Conservation (phyloP, 805 yeast species). For the Ogataea pini region DNA sequence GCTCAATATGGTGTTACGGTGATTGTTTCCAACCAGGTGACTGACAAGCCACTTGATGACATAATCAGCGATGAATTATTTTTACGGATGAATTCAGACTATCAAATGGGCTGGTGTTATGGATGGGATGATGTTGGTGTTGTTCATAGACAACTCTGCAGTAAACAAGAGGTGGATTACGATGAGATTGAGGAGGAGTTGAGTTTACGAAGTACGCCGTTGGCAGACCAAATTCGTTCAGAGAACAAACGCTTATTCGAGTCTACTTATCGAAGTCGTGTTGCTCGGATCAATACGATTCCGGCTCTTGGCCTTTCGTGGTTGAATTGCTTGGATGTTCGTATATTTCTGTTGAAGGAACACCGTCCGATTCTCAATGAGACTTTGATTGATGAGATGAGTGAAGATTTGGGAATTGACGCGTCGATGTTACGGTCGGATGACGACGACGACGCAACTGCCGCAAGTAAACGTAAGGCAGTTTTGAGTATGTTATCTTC, state of each 20-base stretch:
- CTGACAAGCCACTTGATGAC: slow-evolving; percentile 53
- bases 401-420: slow-evolving; percentile 36
- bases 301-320: slow-evolving; percentile 60
- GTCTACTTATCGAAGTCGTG: slow-evolving; percentile 34
- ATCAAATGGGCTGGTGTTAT: slow-evolving; percentile 68
- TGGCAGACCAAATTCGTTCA: slow-evolving; percentile 25
- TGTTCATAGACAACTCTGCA: slow-evolving; percentile 32
- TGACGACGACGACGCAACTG: slow-evolving; percentile 16
- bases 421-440: slow-evolving; percentile 18
- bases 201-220: slow-evolving; percentile 20
- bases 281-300: slow-evolving; percentile 35
- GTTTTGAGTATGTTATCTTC: slow-evolving; percentile 28
- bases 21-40: slow-evolving; percentile 77
- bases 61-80: slow-evolving; percentile 31
- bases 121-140: slow-evolving; percentile 65
- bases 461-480: slow-evolving; percentile 15
- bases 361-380: slow-evolving; percentile 42
- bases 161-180: slow-evolving; percentile 20
- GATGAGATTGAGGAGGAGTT: slow-evolving; percentile 23
- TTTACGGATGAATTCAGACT: slow-evolving; percentile 49
- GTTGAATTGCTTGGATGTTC: slow-evolving; percentile 51
- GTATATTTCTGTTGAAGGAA: slow-evolving; percentile 48
- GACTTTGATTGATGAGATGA: slow-evolving; percentile 36
- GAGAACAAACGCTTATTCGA: slow-evolving; percentile 35
- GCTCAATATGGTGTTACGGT: slow-evolving; percentile 53